Base-by-base conservation (phyloP, 2,329 filamentous ascomycete genomes). In the Cucurbitaria berberidis region DNA sequence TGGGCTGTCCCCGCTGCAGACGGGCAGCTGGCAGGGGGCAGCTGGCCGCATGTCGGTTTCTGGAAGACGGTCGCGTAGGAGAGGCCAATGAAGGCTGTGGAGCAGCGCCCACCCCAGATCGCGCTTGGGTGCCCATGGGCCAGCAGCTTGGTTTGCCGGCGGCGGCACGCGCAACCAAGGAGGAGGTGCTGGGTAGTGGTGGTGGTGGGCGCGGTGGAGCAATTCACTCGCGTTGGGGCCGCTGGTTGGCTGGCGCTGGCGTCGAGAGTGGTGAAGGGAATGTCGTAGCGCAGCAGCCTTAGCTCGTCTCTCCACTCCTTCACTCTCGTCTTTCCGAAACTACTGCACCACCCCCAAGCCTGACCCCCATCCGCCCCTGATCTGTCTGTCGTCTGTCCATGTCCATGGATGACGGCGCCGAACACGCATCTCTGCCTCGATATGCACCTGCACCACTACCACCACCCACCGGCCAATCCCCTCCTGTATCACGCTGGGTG, bases 31-130 rank as follows among this genome's bases (percentile, higher is more conserved):
- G 51, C 66, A 67, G 59, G 64, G 66, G 22, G 38, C 36, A 50
- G 43, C 49, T 59, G 51, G 64, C 47, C 42, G 52, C 55, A 63
- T 47, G 57, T 59, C 62, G 67, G 63, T 69, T 70, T 72, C 69
- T 72, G 69, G 67, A 73, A 72, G 66, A 61, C 64, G 63, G 56
- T 72, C 63, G 63, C 62, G 55, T 65, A 48, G 44, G 27, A 22
- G 18, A 45, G 53, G 53, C 67, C 63, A 69, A 71, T 70, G 22
- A 53, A 21, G 29, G 45, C 35, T 3, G 27, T 53, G 54, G 21
- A 53, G 35, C 53, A 51, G 55, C 58, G 60, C 53, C 63, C 63
- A 60, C 66, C 65, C 67, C 65, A 66, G 68, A 72, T 72, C 64
- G 67, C 64, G 66, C 68, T 67, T 68, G 63, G 58, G 45, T 54